These are phyloP conservation scores for Volutella citrinella DNA, from an alignment of 2,329 filamentous ascomycete genomes.

Conservation along the genomic window DNA sequence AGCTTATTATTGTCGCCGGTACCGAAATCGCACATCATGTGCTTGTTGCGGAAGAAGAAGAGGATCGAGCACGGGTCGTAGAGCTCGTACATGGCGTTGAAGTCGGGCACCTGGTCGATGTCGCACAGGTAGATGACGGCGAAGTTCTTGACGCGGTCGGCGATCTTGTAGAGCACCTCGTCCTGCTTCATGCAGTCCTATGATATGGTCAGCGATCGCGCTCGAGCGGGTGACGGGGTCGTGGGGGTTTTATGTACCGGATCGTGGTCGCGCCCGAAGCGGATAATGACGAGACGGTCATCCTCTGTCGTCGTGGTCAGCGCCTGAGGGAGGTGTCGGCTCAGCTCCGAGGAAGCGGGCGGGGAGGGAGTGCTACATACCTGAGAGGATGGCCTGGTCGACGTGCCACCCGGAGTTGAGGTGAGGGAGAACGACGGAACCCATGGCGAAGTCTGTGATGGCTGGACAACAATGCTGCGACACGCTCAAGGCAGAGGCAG, in stretches of 20 bases:
- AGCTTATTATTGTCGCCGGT: slow-evolving; percentile 99
- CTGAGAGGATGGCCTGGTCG: slow-evolving; percentile 80
- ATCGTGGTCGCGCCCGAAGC: slow-evolving; percentile 86
- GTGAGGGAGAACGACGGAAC: slow-evolving; percentile 89
- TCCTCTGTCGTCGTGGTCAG: slow-evolving; percentile 57
- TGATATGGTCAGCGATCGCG: too few relatives aligned
- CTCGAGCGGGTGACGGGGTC: too few relatives aligned
- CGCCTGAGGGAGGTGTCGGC: too few relatives aligned
- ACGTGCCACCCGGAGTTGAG: slow-evolving; percentile 94
- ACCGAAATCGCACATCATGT: slow-evolving; percentile 98
- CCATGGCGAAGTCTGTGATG: too few relatives aligned
- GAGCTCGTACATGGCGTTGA: slow-evolving; percentile 93
- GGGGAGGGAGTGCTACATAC: slow-evolving; percentile 5
- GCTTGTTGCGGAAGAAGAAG: slow-evolving; percentile 97
- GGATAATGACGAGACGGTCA: slow-evolving; percentile 88
- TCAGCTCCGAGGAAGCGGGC: too few relatives aligned
- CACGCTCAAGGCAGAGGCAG: too few relatives aligned
- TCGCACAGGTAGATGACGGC: slow-evolving; percentile 93
- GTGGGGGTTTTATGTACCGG: too few relatives aligned
- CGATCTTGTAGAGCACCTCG: slow-evolving; percentile 91
- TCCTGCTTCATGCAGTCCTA: slow-evolving; percentile 77
- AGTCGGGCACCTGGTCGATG: slow-evolving; percentile 85
- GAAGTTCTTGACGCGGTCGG: slow-evolving; percentile 91
- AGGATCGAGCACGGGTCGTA: slow-evolving; percentile 94
- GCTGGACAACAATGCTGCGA: too few relatives aligned